These are phyloP conservation scores for Coleophoma cylindrospora DNA, from an alignment of 2,329 filamentous ascomycete genomes.

Conservation along the genomic window DNA sequence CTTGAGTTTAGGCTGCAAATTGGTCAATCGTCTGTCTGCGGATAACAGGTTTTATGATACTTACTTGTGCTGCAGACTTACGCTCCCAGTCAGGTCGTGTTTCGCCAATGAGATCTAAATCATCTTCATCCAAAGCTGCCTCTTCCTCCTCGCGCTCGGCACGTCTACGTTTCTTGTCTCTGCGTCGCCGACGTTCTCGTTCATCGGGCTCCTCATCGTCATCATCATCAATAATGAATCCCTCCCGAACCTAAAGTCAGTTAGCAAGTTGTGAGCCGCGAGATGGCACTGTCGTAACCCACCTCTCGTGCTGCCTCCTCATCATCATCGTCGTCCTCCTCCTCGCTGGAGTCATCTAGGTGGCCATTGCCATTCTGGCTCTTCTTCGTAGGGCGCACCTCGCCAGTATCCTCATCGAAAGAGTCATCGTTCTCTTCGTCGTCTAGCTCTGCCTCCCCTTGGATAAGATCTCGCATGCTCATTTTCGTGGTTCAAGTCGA, in stretches of 20 bases:
- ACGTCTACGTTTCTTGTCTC: slow-evolving; percentile 71
- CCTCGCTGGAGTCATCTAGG: slow-evolving; percentile 82
- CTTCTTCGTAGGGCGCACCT: slow-evolving; percentile 41
- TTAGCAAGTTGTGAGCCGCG: slow-evolving; percentile 4
- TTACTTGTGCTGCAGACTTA: slow-evolving; percentile 65
- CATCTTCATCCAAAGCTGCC: slow-evolving; percentile 84
- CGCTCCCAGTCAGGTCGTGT: slow-evolving; percentile 66
- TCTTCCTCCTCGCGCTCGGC: slow-evolving; percentile 80
- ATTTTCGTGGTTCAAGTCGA: slow-evolving; percentile 33
- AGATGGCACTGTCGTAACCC: slow-evolving; percentile 18
- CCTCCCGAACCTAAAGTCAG: slow-evolving; percentile 69
- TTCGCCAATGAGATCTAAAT: slow-evolving; percentile 90
- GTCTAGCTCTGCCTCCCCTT: slow-evolving; percentile 80
- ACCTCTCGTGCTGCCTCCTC: slow-evolving; percentile 78
- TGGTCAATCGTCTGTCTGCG: slow-evolving; percentile 13
- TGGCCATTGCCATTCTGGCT: slow-evolving; percentile 32
- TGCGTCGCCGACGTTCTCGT: slow-evolving; percentile 45
- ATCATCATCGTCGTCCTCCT: slow-evolving; percentile 89
- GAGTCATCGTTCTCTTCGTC: slow-evolving; percentile 81
- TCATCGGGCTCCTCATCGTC: slow-evolving; percentile 70
- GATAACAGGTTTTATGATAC: slow-evolving; percentile 14
- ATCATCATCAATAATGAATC: slow-evolving; percentile 94
- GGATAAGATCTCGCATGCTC: slow-evolving; percentile 75
- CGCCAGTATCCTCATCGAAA: slow-evolving; percentile 70
- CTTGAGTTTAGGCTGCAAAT: slow-evolving; percentile 78